Evolutionary conservation across 441 rosid genomes (phyloP).

Genomic region (Geranium incanum): DNA sequence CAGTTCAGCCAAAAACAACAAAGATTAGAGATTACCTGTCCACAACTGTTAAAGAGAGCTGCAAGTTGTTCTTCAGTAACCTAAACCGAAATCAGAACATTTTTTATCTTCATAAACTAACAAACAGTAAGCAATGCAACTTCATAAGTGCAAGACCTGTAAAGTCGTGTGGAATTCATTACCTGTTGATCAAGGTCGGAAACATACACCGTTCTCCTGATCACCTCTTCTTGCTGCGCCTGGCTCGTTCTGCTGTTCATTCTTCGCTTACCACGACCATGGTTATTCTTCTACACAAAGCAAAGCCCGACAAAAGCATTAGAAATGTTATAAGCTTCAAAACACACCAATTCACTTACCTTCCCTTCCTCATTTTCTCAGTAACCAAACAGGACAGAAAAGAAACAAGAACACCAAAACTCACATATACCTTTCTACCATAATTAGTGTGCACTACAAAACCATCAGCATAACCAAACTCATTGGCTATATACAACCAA

Average conservation of each 20-base stretch:
- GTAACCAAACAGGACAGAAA: background rate
- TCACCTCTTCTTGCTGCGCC: background rate
- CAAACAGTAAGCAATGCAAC: background rate
- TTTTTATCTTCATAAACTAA: background rate
- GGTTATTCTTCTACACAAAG: background rate
- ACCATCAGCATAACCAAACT: conserved; percentile 39
- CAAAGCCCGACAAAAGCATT: background rate
- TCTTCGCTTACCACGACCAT: background rate
- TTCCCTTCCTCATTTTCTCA: too few species aligned
- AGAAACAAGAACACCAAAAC: background rate
- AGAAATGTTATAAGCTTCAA: too few species aligned
- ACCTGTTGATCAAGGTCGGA: conserved; percentile 26
- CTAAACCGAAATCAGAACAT: conserved; percentile 7
- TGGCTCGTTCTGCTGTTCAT: background rate
- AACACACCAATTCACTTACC: background rate
- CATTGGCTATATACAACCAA: conserved; percentile 25
- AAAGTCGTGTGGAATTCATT: background rate
- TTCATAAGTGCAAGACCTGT: background rate
- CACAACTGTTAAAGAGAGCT: conserved; percentile 22
- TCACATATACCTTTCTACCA: conserved; percentile 43
- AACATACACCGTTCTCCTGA: conserved; percentile 16
- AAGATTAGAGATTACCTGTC: conserved; percentile 15
- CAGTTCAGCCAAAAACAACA: background rate
- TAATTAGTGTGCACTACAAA: conserved; percentile 31
- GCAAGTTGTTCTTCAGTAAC: conserved; percentile 27